Base-by-base conservation (phyloP, 345 rosid genomes). In the Tarenaya hassleriana region DNA sequence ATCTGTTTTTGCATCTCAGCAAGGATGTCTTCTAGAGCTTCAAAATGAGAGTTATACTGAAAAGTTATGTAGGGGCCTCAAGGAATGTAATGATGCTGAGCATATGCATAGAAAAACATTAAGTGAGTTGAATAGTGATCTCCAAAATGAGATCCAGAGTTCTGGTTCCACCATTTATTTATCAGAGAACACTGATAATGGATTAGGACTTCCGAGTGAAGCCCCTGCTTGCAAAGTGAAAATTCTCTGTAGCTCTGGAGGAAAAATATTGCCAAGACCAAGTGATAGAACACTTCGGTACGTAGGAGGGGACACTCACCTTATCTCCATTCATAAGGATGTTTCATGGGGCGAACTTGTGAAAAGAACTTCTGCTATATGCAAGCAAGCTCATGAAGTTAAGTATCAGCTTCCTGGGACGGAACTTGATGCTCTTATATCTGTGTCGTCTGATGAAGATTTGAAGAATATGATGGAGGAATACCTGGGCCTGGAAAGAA, bases 361-460 rank as follows among this genome's bases (percentile, higher is more conserved):
- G 67, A 56, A 42, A 4, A 67, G 59, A 17, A 24, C 61, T 56
- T 41, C 52, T 35, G 71, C 60, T 27, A 60, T 67, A 44, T 67
- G 49, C 52, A 61, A 65, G 16, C 66, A 67, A 55, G 66, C 52
- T 31, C 43, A 51, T 8, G 34, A 62, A 55, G 48, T 67, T 40
- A 67, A 67, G 34, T 67, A 67, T 55, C 71, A 67, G 58, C 53
- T 67, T 24, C 71, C 71, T 8, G 71, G 71, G n/a, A 67, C 60
- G 58, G 71, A 67, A 60, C 72, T 67, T 12, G 72, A 67, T 61
- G 49, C 67, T 34, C 38, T 67, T 37, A 66, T 67, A 37, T 67
- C 72, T 49, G 72, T 67, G 49, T 61, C 72, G 49, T 67, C 67
- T 21, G 72, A 67, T 41, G 72, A 67, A 56, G 72, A 67, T 67